phyloP scores from a whole-genome alignment of 2,329 filamentous ascomycete species.

The Ascocoryne sarcoides region DNA sequence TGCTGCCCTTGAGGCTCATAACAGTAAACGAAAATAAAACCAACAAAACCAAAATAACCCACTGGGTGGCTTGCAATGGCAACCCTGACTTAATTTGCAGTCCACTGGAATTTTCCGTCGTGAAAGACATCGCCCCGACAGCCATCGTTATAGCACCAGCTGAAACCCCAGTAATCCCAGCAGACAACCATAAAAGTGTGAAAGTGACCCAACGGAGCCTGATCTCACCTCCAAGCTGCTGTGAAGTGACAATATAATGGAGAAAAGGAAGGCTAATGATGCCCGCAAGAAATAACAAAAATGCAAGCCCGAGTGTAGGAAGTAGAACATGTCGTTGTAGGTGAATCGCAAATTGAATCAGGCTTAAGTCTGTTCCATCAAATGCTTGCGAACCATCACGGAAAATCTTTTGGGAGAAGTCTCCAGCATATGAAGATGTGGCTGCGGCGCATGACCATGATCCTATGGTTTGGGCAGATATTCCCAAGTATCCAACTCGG shows the following conservation, averaged over 20 bases:
- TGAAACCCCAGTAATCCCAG: background rate
- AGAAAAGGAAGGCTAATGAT: background rate
- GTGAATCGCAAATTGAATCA: background rate
- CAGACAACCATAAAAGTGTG: background rate
- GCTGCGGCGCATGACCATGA: background rate
- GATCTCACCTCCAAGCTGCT: background rate
- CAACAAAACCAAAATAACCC: background rate
- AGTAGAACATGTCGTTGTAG: background rate
- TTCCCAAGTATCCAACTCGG: background rate
- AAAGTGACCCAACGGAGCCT: background rate
- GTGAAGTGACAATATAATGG: background rate
- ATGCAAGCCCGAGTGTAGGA: background rate
- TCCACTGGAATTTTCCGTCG: background rate
- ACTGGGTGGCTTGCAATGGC: background rate
- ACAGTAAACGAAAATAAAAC: background rate
- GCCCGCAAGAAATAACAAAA: background rate
- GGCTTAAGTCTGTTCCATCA: background rate
- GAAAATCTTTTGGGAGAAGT: background rate
- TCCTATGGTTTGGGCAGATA: background rate
- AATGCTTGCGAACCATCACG: background rate
- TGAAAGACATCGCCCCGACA: background rate
- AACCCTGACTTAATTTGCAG: background rate
- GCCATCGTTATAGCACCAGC: background rate
- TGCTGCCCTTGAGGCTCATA: too few species aligned
- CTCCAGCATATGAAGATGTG: background rate